Evolutionary conservation across 2,329 filamentous ascomycete genomes (phyloP), one percentile per base, ranked within the genome.

Genomic region (Venturia nashicola): DNA sequence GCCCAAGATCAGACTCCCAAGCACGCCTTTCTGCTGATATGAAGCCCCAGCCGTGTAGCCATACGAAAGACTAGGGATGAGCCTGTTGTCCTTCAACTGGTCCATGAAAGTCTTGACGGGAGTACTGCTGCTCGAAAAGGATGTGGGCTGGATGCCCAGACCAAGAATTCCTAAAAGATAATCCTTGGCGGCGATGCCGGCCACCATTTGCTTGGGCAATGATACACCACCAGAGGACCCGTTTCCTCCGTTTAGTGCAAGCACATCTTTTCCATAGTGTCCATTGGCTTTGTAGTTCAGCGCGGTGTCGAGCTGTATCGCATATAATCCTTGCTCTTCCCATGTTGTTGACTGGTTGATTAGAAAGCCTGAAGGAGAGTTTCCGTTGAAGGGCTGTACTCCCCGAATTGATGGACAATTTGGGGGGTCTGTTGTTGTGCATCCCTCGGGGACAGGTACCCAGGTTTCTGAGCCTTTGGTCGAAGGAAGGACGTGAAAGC

Each of bases 11-110:
- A 77, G 34, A 23, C 43, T 63, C 16, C 20, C 46, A 16, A 51
- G 23, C 46, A 63, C 61, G 7, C 51, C 27, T 40, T 63, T 63
- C 27, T 63, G 36, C 32, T 48, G 66, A 63, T 72, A 72, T 4
- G 61, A 44, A 7, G 75, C 71, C 12, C 76, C 76, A n/a, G 76
- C 76, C 3, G 75, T 77, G 64, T 77, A 78, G 6, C 69, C 74
- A 71, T 71, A 78, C 0, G 72, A 75, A 7, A 69, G 62, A 60
- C 74, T 75, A 1, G 74, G 72, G 44, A 76, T 76, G 3, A 69
- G 67, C 34, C 68, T 68, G 4, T 66, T 67, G n/a, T 68, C 63
- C 39, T 71, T 69, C 32, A 77, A 63, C 12, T 65, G 69, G 34
- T 70, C 65, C 61, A 77, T 65, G 32, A 75, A 68, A 51, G 69